Evolutionary conservation across 345 rosid species (phyloP).

Genomic region (Bruguiera parviflora): DNA sequence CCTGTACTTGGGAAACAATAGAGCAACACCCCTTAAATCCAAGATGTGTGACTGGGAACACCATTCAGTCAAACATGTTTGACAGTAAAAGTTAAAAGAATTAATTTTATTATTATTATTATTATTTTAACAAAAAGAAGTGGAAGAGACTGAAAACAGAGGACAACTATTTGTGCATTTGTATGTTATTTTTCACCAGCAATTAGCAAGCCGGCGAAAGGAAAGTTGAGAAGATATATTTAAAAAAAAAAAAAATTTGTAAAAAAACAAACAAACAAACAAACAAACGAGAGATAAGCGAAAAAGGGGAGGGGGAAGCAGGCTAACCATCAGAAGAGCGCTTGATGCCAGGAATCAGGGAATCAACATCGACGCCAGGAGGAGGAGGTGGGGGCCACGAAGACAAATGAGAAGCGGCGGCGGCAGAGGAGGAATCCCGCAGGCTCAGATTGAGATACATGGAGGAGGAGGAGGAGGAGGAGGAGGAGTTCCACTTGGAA

Average conservation of each 20-base stretch:
- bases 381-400: conserved; percentile 24
- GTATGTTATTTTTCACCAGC: too few species aligned
- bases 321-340: conserved; percentile 58
- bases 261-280: neutral
- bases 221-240: neutral
- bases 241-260: too few species aligned
- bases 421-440: conserved; percentile 5
- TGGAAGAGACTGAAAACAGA: too few species aligned
- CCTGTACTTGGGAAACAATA: too few species aligned
- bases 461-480: neutral
- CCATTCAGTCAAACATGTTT: too few species aligned
- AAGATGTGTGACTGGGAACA: too few species aligned
- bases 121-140: too few species aligned
- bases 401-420: conserved; percentile 1
- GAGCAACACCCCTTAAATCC: too few species aligned
- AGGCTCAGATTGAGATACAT: conserved; percentile 14
- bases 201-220: too few species aligned
- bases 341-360: conserved; percentile 42
- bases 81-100: too few species aligned
- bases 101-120: too few species aligned
- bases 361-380: conserved; percentile 44
- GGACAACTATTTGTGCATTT: too few species aligned
- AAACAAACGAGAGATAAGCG: neutral
- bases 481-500: conserved; percentile 10
- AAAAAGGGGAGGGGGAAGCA: neutral